A percentile compares a stretch with the other conserved stretches of the same genome.
Conservation (phyloP, 345 rosid genomes). For the Linum usitatissimum region DNA sequence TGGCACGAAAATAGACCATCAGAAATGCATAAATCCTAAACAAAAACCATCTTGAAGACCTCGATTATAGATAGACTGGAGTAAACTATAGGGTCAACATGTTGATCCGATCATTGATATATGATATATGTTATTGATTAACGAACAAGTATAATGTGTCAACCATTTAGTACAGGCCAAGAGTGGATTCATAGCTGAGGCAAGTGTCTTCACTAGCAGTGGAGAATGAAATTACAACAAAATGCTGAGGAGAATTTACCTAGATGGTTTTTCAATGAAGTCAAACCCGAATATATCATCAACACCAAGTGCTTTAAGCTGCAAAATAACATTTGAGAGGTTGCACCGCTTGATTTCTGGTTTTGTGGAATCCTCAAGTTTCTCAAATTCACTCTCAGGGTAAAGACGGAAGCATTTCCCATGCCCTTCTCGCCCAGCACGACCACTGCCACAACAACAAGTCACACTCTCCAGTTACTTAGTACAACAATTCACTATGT, state of each 20-base stretch:
- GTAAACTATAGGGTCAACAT: background rate
- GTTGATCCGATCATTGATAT: background rate
- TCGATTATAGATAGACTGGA: background rate
- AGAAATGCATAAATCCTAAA: background rate
- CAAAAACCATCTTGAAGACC: background rate
- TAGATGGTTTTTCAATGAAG: constrained; percentile 82
- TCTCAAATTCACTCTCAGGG: constrained; percentile 78
- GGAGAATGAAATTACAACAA: too few species aligned
- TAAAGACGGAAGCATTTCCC: constrained; percentile 94
- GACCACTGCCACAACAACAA: constrained; percentile 51
- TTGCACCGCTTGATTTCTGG: constrained; percentile 93
- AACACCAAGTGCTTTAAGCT: constrained; percentile 79
- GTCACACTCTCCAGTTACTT: constrained; percentile 1
- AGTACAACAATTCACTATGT: background rate
- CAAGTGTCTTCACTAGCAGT: background rate
- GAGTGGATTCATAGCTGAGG: background rate
- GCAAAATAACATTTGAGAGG: constrained; percentile 83
- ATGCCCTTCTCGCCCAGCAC: constrained; percentile 93
- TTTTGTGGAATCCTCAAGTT: constrained; percentile 77
- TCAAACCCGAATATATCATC: constrained; percentile 89
- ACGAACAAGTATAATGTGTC: background rate
- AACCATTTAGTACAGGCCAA: background rate
- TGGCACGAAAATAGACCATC: background rate
- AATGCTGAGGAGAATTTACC: constrained; percentile 27
- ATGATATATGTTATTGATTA: background rate